Evolutionary conservation across 2,329 filamentous ascomycete species (phyloP).

Genomic region (Endocalyx cinctus): DNA sequence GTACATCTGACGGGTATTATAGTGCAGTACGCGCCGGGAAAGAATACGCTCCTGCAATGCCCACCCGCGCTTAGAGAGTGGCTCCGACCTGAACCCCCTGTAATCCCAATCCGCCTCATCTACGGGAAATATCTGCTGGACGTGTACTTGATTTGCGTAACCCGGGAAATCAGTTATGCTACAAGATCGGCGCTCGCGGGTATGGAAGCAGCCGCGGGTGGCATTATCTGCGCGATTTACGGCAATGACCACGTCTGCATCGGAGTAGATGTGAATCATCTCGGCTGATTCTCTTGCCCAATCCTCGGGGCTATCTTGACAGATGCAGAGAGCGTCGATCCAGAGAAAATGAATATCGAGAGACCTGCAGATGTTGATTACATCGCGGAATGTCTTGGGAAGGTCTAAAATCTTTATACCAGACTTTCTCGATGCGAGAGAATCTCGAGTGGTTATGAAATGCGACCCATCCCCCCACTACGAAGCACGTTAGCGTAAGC

Average conservation of each 20-base stretch:
- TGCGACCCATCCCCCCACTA: constrained; percentile 1
- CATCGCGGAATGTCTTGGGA: constrained; percentile 4
- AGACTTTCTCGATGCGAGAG: not conserved
- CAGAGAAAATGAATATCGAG: constrained; percentile 1
- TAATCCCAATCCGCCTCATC: constrained; percentile 1
- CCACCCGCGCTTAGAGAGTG: constrained; percentile 3
- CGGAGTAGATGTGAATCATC: constrained; percentile 3
- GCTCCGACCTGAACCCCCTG: not conserved
- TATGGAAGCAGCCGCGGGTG: constrained; percentile 3
- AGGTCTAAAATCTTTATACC: constrained; percentile 3
- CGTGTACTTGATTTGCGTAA: constrained; percentile 4
- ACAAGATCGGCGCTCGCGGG: not conserved
- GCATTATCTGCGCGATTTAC: constrained; percentile 5
- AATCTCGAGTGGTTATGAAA: not conserved
- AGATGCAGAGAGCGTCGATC: constrained; percentile 2
- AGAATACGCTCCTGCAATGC: constrained; percentile 4
- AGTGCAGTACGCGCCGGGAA: constrained; percentile 5
- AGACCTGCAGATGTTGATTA: not conserved
- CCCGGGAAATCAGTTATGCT: constrained; percentile 2
- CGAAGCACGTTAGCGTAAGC: not conserved
- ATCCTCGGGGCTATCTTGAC: constrained; percentile 3
- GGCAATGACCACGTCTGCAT: constrained; percentile 6
- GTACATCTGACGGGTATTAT: constrained; percentile 3
- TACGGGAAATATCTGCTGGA: not conserved
- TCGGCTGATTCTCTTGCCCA: constrained; percentile 1